Percentiles rank a stretch among this genome's conserved stretches.
Evolutionary conservation across 345 rosid genomes (phyloP).

Genomic region (Euphorbia lathyris): DNA sequence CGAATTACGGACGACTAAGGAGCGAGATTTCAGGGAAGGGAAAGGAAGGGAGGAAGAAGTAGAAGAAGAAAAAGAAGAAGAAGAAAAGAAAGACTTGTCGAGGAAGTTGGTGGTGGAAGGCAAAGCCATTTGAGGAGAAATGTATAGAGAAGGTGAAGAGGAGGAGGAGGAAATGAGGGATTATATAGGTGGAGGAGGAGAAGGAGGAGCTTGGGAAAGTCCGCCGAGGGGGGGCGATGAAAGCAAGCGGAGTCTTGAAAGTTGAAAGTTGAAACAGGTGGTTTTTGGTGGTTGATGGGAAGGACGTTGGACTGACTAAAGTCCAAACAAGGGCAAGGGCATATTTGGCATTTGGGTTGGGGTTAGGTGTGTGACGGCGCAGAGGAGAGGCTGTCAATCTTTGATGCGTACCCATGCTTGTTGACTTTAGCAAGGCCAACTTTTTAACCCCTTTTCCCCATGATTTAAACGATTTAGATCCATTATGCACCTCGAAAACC

Average conservation of each 20-base stretch:
- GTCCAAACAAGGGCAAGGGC: too few species aligned
- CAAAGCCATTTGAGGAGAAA: constrained; percentile 40
- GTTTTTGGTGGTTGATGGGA: constrained; percentile 7
- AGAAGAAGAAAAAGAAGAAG: constrained; percentile 22
- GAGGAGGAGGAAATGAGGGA: neutral
- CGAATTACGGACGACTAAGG: constrained; percentile 49
- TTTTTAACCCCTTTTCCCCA: too few species aligned
- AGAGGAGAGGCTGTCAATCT: too few species aligned
- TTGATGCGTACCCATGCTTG: too few species aligned
- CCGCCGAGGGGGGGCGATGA: constrained; percentile 40
- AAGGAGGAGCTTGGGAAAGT: constrained; percentile 23
- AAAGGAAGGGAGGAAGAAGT: constrained; percentile 19
- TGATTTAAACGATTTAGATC: too few species aligned
- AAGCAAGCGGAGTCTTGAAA: neutral
- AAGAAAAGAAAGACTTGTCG: constrained; percentile 33
- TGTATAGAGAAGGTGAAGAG: neutral
- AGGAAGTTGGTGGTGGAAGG: constrained; percentile 39
- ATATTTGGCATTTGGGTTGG: neutral
- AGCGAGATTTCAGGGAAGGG: constrained; percentile 34
- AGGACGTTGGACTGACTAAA: neutral
- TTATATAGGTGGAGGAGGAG: too few species aligned
- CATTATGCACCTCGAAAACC: too few species aligned
- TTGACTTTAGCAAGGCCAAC: too few species aligned
- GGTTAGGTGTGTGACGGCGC: neutral
- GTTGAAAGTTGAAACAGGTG: neutral